Conservation (phyloP, 2,329 filamentous ascomycete genomes). For the Exophiala dermatitidis region DNA sequence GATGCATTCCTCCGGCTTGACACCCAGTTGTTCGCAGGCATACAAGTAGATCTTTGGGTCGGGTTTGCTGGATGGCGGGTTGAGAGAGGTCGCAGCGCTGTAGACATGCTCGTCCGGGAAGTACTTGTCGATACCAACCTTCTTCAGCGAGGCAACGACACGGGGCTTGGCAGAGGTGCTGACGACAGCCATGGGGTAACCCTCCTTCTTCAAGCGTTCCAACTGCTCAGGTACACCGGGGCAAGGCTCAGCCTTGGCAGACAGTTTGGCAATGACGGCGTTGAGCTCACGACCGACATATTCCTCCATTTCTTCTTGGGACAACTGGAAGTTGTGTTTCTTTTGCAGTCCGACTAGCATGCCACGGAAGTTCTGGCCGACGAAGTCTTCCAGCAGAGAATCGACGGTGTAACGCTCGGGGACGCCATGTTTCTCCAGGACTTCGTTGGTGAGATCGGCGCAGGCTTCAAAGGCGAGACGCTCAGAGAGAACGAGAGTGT, state of each 20-base stretch:
- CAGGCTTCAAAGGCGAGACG: constrained; percentile 88
- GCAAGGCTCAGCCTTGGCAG: constrained; percentile 61
- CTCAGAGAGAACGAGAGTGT: constrained; percentile 90
- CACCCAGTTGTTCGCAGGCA: constrained; percentile 67
- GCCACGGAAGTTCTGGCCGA: constrained; percentile 91
- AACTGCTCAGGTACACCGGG: constrained; percentile 62
- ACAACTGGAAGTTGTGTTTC: constrained; percentile 68
- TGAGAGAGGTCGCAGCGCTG: constrained; percentile 73
- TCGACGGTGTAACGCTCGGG: constrained; percentile 68
- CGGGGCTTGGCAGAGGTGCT: constrained; percentile 73
- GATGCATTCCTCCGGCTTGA: constrained; percentile 64
- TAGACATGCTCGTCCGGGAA: constrained; percentile 69
- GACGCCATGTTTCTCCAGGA: constrained; percentile 62
- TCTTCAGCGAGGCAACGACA: constrained; percentile 71
- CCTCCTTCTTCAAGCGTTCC: constrained; percentile 54
- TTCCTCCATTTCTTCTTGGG: constrained; percentile 60
- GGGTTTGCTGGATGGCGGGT: constrained; percentile 77
- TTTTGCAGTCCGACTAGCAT: constrained; percentile 63
- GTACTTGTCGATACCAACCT: constrained; percentile 73
- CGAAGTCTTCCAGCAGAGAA: constrained; percentile 76
- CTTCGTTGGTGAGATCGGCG: constrained; percentile 82
- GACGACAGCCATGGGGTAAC: constrained; percentile 72
- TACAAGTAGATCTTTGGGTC: constrained; percentile 87
- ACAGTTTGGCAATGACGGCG: constrained; percentile 74
- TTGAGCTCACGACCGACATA: constrained; percentile 77